A percentile compares a stretch with the other conserved stretches of the same genome.
phyloP scores from a whole-genome alignment of 2,329 filamentous ascomycete genomes.

The Xylogone sp. region DNA sequence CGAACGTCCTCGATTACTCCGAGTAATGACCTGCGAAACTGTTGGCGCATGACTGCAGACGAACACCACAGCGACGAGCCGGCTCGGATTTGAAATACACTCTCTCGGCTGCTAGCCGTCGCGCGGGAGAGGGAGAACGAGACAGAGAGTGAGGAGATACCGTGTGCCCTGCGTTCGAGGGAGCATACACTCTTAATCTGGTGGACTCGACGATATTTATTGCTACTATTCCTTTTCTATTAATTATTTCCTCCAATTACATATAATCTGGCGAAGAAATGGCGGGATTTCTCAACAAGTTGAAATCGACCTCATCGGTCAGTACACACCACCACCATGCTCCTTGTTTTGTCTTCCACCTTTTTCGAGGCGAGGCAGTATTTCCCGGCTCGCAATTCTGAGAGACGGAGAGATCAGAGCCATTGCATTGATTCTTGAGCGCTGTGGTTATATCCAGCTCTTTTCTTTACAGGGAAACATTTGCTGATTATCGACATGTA shows the following conservation, averaged over 20 bases:
- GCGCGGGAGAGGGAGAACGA: too few relatives aligned
- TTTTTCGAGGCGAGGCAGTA: constrained; percentile 3
- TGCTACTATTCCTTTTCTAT: background rate
- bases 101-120: too few relatives aligned
- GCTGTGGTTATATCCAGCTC: background rate
- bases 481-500: constrained; percentile 1
- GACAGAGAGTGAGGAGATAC: too few relatives aligned
- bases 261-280: constrained; percentile 34
- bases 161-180: too few relatives aligned
- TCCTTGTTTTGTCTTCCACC: background rate
- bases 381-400: constrained; percentile 11
- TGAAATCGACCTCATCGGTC: constrained; percentile 53
- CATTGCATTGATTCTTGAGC: constrained; percentile 6
- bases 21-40: too few relatives aligned
- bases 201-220: too few relatives aligned
- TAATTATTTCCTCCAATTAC: background rate
- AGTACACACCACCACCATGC: constrained; percentile 28
- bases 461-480: background rate
- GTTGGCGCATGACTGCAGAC: too few relatives aligned
- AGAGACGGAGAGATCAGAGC: too few relatives aligned
- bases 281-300: constrained; percentile 56
- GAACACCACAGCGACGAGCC: too few relatives aligned
- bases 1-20: too few relatives aligned
- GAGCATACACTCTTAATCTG: too few relatives aligned
- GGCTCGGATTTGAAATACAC: too few relatives aligned